Evolutionary conservation across 2,329 filamentous ascomycete species (phyloP), one percentile per base, ranked within the genome.

Genomic region (Monosporascus sp.): DNA sequence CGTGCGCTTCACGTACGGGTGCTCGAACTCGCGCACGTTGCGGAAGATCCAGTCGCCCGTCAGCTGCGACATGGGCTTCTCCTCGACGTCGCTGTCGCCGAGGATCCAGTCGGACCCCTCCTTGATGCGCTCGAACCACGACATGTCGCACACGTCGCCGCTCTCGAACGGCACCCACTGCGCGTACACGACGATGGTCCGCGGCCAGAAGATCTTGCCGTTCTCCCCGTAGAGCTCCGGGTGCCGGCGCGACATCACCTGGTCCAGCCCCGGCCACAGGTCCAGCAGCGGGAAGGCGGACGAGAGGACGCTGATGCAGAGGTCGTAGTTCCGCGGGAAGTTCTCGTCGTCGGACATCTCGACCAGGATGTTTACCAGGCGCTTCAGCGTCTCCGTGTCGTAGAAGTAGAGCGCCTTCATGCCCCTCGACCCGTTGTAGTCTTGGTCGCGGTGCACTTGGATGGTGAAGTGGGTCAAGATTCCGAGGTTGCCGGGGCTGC

Each of bases 401-500:
- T 78, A 78, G 26, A 70, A 61, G 58, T 69, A 77, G 1, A 77
- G 50, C 0, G 69, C 70, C 54, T 74, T 76, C 52, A 77, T 63
- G 1, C 74, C 74, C 41, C 64, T 59, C 3, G 75, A 73, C 7
- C 73, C 74, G 18, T 64, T 57, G 51, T 74, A 72, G 20, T 72
- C 67, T 18, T 66, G 58, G 43, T 73, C 70, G 11, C 67, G 67
- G 50, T 74, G 65, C 2, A 73, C 72, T 54, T 76, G 69, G 28
- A 77, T 65, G 0, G 78, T 83, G 65, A 81, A 74, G 7, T 79
- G 81, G 1, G 75, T 73, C 3, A 85, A 74, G 3, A 85, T 72
- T 1, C 78, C 82, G 49, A 81, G 80, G 37, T 78, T 84, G 1
- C 80, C 81, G 0, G 77, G 79, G 3, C 82, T 82, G 3, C 82